Conservation (phyloP, 2,329 filamentous ascomycete genomes). For the Aplosporella prunicola region DNA sequence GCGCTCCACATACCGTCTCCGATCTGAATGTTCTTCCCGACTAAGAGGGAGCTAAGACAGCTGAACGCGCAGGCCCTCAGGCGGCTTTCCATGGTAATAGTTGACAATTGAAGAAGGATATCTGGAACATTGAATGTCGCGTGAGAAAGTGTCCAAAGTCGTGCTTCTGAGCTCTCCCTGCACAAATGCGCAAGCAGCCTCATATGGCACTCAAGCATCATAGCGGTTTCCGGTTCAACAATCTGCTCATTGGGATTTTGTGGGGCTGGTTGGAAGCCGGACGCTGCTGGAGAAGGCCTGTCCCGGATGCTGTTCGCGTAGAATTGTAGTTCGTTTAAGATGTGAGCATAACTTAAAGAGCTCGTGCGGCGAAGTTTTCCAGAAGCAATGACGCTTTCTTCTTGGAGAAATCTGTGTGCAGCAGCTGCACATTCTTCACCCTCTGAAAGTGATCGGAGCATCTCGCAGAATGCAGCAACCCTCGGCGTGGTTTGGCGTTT, state of each 20-base stretch:
- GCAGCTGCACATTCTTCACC: conserved; percentile 73
- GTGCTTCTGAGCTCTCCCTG: conserved; percentile 60
- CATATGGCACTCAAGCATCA: conserved; percentile 93
- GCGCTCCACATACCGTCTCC: conserved; percentile 69
- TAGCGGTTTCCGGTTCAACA: conserved; percentile 86
- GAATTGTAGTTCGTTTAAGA: conserved; percentile 80
- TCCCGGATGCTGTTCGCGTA: conserved; percentile 73
- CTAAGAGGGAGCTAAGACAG: conserved; percentile 65
- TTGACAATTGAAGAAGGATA: conserved; percentile 69
- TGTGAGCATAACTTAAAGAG: conserved; percentile 85
- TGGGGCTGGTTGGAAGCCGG: conserved; percentile 33
- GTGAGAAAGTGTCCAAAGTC: conserved; percentile 62
- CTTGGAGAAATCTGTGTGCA: conserved; percentile 80
- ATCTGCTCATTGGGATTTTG: conserved; percentile 40
- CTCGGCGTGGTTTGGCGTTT: conserved; percentile 90
- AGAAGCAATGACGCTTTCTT: conserved; percentile 61
- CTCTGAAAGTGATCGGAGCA: conserved; percentile 79
- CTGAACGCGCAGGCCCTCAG: conserved; percentile 78
- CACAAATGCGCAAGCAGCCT: conserved; percentile 77
- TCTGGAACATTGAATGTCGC: conserved; percentile 61
- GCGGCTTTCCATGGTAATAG: conserved; percentile 64
- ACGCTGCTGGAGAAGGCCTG: conserved; percentile 56
- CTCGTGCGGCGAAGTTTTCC: conserved; percentile 73
- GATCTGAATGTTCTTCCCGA: conserved; percentile 58
- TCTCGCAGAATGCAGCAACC: conserved; percentile 92